Evolutionary conservation across 495 filamentous ascomycete species (phyloP).

Genomic region (Oidiodendron maius): DNA sequence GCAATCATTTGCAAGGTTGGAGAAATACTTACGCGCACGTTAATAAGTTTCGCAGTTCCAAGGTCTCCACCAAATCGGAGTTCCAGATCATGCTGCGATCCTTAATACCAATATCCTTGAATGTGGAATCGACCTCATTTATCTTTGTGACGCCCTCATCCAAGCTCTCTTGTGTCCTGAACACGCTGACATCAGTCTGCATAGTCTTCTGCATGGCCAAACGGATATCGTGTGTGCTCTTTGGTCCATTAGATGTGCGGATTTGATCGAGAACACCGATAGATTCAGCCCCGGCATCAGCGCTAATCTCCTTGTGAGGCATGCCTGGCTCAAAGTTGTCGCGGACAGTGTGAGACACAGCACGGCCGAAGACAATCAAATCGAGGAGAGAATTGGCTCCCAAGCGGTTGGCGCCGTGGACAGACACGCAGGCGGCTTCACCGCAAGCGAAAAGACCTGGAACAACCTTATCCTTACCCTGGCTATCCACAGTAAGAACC

Average conservation of each 20-base stretch:
- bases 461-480: constrained; percentile 86
- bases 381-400: constrained; percentile 97
- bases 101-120: constrained; percentile 81
- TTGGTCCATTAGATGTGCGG: constrained; percentile 76
- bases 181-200: constrained; percentile 95
- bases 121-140: constrained; percentile 72
- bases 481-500: constrained; percentile 77
- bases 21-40: constrained; percentile 65
- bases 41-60: constrained; percentile 87
- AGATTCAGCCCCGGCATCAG: constrained; percentile 67
- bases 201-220: constrained; percentile 95
- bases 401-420: constrained; percentile 95
- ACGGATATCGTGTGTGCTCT: constrained; percentile 78
- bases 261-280: constrained; percentile 83
- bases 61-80: constrained; percentile 90
- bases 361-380: constrained; percentile 93
- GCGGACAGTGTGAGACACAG: constrained; percentile 90
- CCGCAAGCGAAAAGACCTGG: constrained; percentile 94
- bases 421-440: constrained; percentile 94
- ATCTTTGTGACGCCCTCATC: constrained; percentile 84
- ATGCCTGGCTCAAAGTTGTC: constrained; percentile 79
- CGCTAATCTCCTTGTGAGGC: constrained; percentile 63
- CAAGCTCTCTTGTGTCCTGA: constrained; percentile 81
- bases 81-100: constrained; percentile 99
- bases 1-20: background rate